Percentiles rank a stretch among this genome's conserved stretches.
Evolutionary conservation across 805 yeast genomes (phyloP).

Genomic region (Suhomyces kilbournensis): DNA sequence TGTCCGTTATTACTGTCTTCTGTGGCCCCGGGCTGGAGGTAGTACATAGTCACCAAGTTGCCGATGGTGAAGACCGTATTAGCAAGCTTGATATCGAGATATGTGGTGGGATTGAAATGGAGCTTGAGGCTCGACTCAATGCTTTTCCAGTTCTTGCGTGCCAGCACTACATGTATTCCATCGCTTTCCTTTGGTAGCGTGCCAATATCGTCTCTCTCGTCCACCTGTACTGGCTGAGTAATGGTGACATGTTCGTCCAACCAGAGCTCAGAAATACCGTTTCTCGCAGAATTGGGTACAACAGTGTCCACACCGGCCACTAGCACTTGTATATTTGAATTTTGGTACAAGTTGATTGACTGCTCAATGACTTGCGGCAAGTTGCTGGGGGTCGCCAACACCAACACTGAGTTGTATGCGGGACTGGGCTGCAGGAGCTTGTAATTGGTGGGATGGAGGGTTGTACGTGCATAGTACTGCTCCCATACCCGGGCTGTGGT

Average conservation of each 20-base stretch:
- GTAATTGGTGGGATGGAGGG: conserved; percentile 7
- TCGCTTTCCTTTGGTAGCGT: conserved; percentile 28
- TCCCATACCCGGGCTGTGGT: background rate
- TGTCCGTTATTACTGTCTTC: conserved; percentile 24
- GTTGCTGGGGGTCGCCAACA: conserved; percentile 36
- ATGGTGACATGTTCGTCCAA: conserved; percentile 22
- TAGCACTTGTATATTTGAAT: conserved; percentile 27
- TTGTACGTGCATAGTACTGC: conserved; percentile 4
- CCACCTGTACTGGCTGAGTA: conserved; percentile 15
- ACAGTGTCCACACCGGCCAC: conserved; percentile 43
- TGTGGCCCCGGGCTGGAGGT: conserved; percentile 18
- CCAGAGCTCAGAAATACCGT: conserved; percentile 43
- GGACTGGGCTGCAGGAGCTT: conserved; percentile 7
- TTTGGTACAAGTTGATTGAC: conserved; percentile 24
- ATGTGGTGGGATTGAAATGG: conserved; percentile 2
- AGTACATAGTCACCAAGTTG: conserved; percentile 34
- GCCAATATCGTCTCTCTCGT: conserved; percentile 23
- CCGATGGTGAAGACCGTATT: conserved; percentile 39
- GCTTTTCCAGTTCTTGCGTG: conserved; percentile 38
- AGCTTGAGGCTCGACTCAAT: conserved; percentile 24
- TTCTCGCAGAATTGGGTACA: conserved; percentile 27
- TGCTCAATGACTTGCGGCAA: conserved; percentile 29
- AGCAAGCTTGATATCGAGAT: conserved; percentile 29
- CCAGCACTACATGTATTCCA: conserved; percentile 33
- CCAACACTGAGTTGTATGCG: conserved; percentile 27